These are phyloP conservation scores for Handroanthus guayacan DNA, from an alignment of 257 asterid genomes.

Conservation along the genomic window DNA sequence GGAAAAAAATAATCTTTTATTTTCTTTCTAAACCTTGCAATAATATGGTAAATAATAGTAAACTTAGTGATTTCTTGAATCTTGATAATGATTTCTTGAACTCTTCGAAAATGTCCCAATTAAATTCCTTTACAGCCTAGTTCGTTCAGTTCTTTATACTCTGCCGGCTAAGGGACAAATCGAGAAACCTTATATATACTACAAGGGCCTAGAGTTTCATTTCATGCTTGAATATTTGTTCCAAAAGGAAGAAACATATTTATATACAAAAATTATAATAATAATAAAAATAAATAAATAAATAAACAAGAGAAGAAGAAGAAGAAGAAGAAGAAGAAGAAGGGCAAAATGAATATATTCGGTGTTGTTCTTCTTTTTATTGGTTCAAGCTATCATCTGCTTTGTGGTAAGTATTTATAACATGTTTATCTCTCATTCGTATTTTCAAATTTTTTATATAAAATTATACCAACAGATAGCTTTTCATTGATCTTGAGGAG, in stretches of 20 bases:
- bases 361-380: slow-evolving; percentile 25
- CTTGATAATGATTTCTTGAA: background rate
- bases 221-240: background rate
- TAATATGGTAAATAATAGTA: background rate
- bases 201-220: background rate
- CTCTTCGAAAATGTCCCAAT: background rate
- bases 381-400: slow-evolving; percentile 22
- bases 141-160: background rate
- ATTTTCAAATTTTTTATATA: too few relatives aligned
- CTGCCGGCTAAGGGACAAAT: slow-evolving; percentile 7
- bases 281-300: too few relatives aligned
- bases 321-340: background rate
- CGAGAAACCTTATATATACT: background rate
- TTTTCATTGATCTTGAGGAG: too few relatives aligned
- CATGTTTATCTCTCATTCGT: background rate
- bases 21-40: background rate
- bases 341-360: slow-evolving; percentile 27
- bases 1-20: too few relatives aligned
- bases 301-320: too few relatives aligned
- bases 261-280: background rate
- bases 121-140: background rate
- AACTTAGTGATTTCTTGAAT: background rate
- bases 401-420: slow-evolving; percentile 43
- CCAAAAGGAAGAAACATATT: background rate
- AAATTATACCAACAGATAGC: too few relatives aligned